A percentile compares a stretch with the other conserved stretches of the same genome.
These are phyloP conservation scores for Ziziphus jujuba DNA, from an alignment of 306 rosid genomes.

Conservation along the genomic window DNA sequence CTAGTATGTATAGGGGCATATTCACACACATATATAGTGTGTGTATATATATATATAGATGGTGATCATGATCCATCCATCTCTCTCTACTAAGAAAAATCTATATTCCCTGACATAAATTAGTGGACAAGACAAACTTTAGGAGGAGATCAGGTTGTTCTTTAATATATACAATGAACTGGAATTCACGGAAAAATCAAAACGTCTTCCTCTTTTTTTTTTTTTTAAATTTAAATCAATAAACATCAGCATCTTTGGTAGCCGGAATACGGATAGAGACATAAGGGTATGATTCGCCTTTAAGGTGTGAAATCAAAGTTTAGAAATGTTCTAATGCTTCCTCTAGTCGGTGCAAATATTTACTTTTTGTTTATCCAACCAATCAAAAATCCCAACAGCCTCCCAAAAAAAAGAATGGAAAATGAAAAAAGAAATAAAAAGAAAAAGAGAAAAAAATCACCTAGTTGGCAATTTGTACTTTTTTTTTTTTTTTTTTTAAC, in stretches of 20 bases:
- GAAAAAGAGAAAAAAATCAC: background rate
- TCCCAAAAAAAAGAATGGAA: background rate
- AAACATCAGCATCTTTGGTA: background rate
- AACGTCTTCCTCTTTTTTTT: no score
- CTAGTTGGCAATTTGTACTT: background rate
- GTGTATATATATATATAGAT: no score
- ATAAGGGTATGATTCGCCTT: background rate
- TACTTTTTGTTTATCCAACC: slow-evolving; percentile 23
- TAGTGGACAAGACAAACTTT: no score
- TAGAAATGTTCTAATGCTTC: background rate
- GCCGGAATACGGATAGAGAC: background rate
- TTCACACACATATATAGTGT: no score
- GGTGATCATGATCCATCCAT: no score
- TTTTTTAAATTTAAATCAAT: background rate
- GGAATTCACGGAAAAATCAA: background rate
- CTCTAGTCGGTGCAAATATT: slow-evolving; percentile 19
- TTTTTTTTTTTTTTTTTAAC: background rate
- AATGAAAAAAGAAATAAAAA: background rate
- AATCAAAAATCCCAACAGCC: slow-evolving; percentile 1
- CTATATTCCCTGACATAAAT: no score
- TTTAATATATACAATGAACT: background rate
- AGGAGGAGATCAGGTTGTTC: background rate
- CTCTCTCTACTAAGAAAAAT: no score
- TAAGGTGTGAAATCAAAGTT: slow-evolving; percentile 22
- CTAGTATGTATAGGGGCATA: no score